These are phyloP conservation scores for Xylaria sp. DNA, from an alignment of 2,329 filamentous ascomycete genomes.

Conservation along the genomic window DNA sequence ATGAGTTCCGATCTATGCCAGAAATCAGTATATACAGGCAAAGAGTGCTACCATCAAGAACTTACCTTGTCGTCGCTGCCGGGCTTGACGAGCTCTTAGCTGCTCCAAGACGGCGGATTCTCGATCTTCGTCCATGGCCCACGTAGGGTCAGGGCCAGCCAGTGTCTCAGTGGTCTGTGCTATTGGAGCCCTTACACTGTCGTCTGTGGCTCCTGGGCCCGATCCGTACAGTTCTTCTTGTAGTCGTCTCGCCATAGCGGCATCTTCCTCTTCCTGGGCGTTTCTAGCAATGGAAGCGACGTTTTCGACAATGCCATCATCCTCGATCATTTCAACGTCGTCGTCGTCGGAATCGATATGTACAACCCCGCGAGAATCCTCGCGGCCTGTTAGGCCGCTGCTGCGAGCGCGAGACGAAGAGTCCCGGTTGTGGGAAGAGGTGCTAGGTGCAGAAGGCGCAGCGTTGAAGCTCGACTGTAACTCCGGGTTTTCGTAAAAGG, in stretches of 20 bases:
- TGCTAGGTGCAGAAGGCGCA: slow-evolving; percentile 43
- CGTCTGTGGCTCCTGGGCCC: slow-evolving; percentile 42
- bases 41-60: background rate
- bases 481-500: slow-evolving; percentile 90
- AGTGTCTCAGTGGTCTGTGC: slow-evolving; percentile 90
- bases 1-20: slow-evolving; percentile 16
- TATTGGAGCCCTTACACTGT: slow-evolving; percentile 81
- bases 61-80: slow-evolving; percentile 35
- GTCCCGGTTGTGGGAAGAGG: slow-evolving; percentile 45
- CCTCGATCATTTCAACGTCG: slow-evolving; percentile 32
- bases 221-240: slow-evolving; percentile 85
- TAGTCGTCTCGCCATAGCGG: slow-evolving; percentile 86
- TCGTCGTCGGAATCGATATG: slow-evolving; percentile 69
- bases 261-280: slow-evolving; percentile 81
- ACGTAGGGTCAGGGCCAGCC: slow-evolving; percentile 69
- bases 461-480: slow-evolving; percentile 57
- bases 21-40: slow-evolving; percentile 3
- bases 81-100: slow-evolving; percentile 56
- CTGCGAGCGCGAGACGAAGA: slow-evolving; percentile 35
- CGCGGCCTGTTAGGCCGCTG: slow-evolving; percentile 44
- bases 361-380: slow-evolving; percentile 67
- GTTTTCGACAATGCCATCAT: slow-evolving; percentile 48
- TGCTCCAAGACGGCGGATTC: slow-evolving; percentile 69
- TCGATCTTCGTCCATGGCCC: slow-evolving; percentile 59
- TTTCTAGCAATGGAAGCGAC: slow-evolving; percentile 50